These are phyloP conservation scores for Mycena belliarum DNA, from an alignment of 768 basidiomycete species.

Conservation along the genomic window DNA sequence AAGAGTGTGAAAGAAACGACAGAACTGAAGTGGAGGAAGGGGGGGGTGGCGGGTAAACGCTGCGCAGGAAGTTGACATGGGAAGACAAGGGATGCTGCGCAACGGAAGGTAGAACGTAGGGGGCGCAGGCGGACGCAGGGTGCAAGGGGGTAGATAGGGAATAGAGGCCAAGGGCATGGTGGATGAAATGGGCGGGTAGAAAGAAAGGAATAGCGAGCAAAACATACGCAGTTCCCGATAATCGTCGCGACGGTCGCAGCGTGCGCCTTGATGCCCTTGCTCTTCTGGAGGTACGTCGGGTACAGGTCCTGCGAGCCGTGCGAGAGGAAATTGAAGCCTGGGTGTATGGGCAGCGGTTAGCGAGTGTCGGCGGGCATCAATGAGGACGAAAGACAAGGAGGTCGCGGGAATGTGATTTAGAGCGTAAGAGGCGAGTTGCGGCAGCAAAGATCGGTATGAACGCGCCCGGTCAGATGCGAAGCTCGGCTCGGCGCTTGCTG, in stretches of 20 bases:
- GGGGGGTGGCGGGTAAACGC: too few relatives aligned
- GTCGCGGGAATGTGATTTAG: not conserved
- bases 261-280: constrained; percentile 61
- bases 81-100: too few relatives aligned
- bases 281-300: constrained; percentile 68
- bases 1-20: too few relatives aligned
- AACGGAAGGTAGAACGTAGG: too few relatives aligned
- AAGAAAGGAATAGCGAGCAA: not conserved
- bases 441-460: not conserved
- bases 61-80: too few relatives aligned
- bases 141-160: not conserved
- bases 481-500: too few relatives aligned
- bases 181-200: not conserved
- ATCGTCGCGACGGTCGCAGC: constrained; percentile 76
- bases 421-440: not conserved
- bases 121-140: not conserved
- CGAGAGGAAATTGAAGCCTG: constrained; percentile 76
- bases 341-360: not conserved
- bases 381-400: not conserved
- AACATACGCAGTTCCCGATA: constrained; percentile 66
- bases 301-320: constrained; percentile 80
- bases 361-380: not conserved
- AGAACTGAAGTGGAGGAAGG: too few relatives aligned
- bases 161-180: not conserved
- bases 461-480: too few relatives aligned